Conservation (phyloP, 78 protist species). For the Dictyostelium capitatum region DNA sequence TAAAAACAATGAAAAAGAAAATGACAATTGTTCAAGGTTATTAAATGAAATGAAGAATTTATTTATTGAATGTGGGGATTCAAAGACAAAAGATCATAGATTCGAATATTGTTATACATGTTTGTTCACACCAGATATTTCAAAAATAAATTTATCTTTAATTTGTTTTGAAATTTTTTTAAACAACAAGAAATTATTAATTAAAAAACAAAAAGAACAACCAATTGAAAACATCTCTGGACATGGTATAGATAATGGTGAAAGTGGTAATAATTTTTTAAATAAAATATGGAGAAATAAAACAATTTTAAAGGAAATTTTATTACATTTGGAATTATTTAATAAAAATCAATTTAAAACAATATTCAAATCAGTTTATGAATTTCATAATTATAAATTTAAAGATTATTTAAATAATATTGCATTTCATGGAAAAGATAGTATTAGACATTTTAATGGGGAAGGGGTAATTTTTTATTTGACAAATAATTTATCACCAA, state of each 20-base stretch:
- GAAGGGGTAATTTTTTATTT: too few species aligned
- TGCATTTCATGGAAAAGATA: background rate
- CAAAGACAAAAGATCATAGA: background rate
- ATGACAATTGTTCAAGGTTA: background rate
- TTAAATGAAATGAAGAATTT: background rate
- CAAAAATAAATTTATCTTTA: background rate
- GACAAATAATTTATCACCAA: too few species aligned
- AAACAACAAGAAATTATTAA: conserved; percentile 1
- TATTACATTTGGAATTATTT: background rate
- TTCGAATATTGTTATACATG: too few species aligned
- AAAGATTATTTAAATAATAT: background rate
- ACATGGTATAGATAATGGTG: background rate
- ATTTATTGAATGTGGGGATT: background rate
- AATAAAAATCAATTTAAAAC: background rate
- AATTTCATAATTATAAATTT: background rate
- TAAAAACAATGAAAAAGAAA: background rate
- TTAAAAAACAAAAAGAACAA: background rate
- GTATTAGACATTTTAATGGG: too few species aligned
- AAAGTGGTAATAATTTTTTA: background rate
- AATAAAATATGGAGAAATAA: background rate
- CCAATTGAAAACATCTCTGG: background rate
- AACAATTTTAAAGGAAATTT: background rate
- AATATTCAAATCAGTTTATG: background rate
- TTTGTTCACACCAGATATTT: background rate
- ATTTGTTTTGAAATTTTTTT: background rate